phyloP scores from a whole-genome alignment of 2,329 filamentous ascomycete genomes.

The Passalora sequoiae region DNA sequence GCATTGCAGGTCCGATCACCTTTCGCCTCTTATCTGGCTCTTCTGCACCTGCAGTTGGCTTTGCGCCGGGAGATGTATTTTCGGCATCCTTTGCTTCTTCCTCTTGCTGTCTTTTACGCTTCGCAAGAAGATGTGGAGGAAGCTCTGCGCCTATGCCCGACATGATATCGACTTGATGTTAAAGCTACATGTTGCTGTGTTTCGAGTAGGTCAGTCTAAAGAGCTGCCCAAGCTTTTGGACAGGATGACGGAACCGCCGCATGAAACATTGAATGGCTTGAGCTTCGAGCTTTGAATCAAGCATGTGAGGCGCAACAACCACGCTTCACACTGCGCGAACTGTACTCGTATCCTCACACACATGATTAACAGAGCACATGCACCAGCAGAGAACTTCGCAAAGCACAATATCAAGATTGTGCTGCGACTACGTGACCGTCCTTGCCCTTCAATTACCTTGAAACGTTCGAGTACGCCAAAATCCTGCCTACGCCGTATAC shows the following conservation, averaged over 20 bases:
- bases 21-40: slow-evolving; percentile 48
- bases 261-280: not conserved
- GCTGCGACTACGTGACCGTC: too few relatives aligned
- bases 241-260: not conserved
- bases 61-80: slow-evolving; percentile 37
- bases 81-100: slow-evolving; percentile 35
- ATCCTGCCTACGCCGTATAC: not conserved
- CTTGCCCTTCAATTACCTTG: too few relatives aligned
- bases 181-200: slow-evolving; percentile 2
- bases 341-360: too few relatives aligned
- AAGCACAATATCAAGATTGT: too few relatives aligned
- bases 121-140: slow-evolving; percentile 58
- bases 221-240: not conserved
- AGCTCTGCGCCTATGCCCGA: slow-evolving; percentile 65
- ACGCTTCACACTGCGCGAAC: too few relatives aligned
- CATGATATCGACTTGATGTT: slow-evolving; percentile 44
- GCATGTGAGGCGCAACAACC: too few relatives aligned
- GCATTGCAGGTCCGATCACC: slow-evolving; percentile 53
- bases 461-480: too few relatives aligned
- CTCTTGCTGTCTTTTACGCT: slow-evolving; percentile 47
- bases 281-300: too few relatives aligned
- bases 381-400: too few relatives aligned
- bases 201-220: not conserved
- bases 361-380: too few relatives aligned
- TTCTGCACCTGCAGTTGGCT: slow-evolving; percentile 35